Base-by-base conservation (phyloP, 1,284 basidiomycete species). In the Ganoderma lucidum region DNA sequence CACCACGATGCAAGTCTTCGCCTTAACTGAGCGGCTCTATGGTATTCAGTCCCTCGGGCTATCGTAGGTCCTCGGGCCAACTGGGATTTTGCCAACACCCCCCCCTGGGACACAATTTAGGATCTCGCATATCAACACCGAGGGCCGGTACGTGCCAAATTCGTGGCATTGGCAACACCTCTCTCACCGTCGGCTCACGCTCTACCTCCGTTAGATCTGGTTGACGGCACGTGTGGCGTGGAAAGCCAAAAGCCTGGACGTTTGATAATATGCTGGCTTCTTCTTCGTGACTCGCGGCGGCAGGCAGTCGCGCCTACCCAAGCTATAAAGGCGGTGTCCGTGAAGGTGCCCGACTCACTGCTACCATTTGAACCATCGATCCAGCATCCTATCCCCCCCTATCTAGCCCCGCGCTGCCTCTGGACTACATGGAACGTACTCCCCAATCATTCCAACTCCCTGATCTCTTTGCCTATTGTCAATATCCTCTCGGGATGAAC, bases 381-480 rank as follows among this genome's bases (percentile, higher is more conserved):
- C 39, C 58, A 14, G 28, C 37, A 56, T 60, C 63, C 44, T 62
- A 44, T 14, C 56, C 56, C n/a, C 45, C 17, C 23, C 23, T 15
- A 32, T 48, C 42, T 28, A 17, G 28, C 48, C 14, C 35, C 28
- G 17, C 41, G n/a, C 42, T 60, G 30, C 39, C 58, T n/a, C 28
- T 45, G 55, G 32, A 55, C 42, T 35, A 67, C 42, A 73, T 70
- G 70, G 62, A 53, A 3, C 65, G 64, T 19, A 17, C 63, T 6
- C 55, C 69, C 32, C 69, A 45, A 44, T 67, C 42, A 32, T 75
- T 77, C 73, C 30, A 74, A 56, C 73, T 79, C 12, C 78, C 78
- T 37, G 77, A 79, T 59, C 75, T 79, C 63, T 67, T 78, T 55
- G 72, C 74, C 1, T 71, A 77, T 42, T 79, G 77, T 61, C 69